Conservation (phyloP, 1,284 basidiomycete genomes). For the Malassezia equina region DNA sequence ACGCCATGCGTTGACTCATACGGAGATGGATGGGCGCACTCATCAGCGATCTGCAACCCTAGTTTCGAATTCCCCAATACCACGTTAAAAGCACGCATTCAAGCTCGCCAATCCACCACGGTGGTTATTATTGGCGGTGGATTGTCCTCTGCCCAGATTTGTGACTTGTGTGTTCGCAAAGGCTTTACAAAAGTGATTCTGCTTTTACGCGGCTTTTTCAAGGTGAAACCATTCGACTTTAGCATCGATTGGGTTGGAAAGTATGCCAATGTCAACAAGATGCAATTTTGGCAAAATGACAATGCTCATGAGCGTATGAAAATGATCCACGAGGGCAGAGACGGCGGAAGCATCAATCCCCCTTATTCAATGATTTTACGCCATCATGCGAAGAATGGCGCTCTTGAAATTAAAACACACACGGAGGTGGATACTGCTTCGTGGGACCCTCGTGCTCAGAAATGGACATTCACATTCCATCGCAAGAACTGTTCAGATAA, state of each 20-base stretch:
- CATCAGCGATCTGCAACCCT: constrained; percentile 30
- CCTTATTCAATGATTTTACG: constrained; percentile 32
- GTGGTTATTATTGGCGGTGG: constrained; percentile 48
- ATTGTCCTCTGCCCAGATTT: constrained; percentile 48
- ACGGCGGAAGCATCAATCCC: constrained; percentile 46
- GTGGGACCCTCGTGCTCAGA: neutral
- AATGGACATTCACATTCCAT: constrained; percentile 22
- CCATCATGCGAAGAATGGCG: constrained; percentile 24
- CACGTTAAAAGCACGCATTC: neutral
- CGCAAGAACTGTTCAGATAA: neutral
- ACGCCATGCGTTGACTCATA: neutral
- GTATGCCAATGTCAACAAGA: constrained; percentile 38
- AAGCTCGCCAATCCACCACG: constrained; percentile 6
- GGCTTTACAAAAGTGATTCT: constrained; percentile 44
- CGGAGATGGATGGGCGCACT: constrained; percentile 44
- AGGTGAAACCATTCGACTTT: constrained; percentile 46
- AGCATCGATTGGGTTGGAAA: constrained; percentile 40
- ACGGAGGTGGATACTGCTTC: constrained; percentile 23
- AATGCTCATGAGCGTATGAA: constrained; percentile 24
- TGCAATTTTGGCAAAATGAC: constrained; percentile 45
- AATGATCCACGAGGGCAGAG: constrained; percentile 34
- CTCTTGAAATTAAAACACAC: constrained; percentile 29
- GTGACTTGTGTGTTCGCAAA: constrained; percentile 33
- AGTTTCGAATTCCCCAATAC: constrained; percentile 14
- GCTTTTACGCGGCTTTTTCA: constrained; percentile 41